phyloP scores from a whole-genome alignment of 805 yeast genomes.

The Kodamaea laetipori region DNA sequence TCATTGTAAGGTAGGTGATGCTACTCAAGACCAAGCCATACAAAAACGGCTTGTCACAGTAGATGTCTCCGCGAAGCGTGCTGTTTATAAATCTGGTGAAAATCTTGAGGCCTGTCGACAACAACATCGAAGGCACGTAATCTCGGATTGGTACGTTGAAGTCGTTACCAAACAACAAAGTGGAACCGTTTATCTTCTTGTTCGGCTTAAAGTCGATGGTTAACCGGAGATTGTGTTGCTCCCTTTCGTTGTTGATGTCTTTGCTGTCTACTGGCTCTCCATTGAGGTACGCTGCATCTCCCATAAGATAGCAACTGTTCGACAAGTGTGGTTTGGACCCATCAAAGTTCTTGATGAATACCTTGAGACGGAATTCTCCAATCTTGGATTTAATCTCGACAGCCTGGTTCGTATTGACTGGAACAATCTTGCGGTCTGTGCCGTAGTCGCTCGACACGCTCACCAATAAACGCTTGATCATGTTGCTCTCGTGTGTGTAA shows the following conservation, averaged over 20 bases:
- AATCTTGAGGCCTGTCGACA: slow-evolving; percentile 52
- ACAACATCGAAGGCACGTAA: slow-evolving; percentile 53
- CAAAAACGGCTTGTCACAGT: slow-evolving; percentile 59
- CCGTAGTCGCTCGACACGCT: slow-evolving; percentile 32
- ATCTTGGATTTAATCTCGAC: slow-evolving; percentile 38
- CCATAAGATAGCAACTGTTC: slow-evolving; percentile 35
- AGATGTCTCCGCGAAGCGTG: slow-evolving; percentile 64
- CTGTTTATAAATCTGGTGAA: slow-evolving; percentile 63
- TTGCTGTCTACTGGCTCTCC: slow-evolving; percentile 16
- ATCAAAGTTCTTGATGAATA: slow-evolving; percentile 50
- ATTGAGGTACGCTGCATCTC: slow-evolving; percentile 31
- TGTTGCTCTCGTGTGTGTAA: background rate
- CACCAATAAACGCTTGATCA: slow-evolving; percentile 34
- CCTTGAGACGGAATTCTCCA: slow-evolving; percentile 40
- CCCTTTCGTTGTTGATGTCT: slow-evolving; percentile 9
- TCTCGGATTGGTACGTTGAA: slow-evolving; percentile 60
- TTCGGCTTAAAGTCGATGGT: slow-evolving; percentile 46
- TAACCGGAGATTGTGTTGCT: slow-evolving; percentile 35
- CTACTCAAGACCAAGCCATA: slow-evolving; percentile 64
- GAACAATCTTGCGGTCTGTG: slow-evolving; percentile 31
- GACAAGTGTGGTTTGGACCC: slow-evolving; percentile 41
- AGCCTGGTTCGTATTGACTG: slow-evolving; percentile 46
- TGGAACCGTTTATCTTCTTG: slow-evolving; percentile 48
- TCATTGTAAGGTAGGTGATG: slow-evolving; percentile 48
- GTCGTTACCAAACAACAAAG: slow-evolving; percentile 70